Evolutionary conservation across 1,284 basidiomycete genomes (phyloP).

Genomic region (Hymenochaete sp.): DNA sequence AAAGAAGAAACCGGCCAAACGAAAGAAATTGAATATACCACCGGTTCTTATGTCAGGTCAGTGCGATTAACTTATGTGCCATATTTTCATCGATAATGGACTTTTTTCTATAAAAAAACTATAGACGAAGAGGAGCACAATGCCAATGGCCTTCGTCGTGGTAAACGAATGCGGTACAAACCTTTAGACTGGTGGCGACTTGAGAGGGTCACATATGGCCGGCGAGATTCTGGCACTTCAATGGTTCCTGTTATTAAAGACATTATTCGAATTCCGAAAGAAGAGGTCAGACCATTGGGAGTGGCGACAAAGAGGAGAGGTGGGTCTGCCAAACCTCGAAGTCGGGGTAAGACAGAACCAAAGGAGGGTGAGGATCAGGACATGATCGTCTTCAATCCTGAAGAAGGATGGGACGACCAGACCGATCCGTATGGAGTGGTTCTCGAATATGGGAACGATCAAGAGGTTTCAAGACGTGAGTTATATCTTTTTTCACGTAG

Average conservation of each 20-base stretch:
- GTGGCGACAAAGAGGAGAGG: conserved; percentile 35
- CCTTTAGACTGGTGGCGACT: conserved; percentile 93
- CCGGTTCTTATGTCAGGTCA: conserved; percentile 9
- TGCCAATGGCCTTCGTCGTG: conserved; percentile 61
- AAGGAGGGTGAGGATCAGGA: conserved; percentile 31
- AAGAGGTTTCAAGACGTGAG: conserved; percentile 66
- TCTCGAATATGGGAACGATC: conserved; percentile 53
- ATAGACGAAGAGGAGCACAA: conserved; percentile 20
- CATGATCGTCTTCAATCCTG: conserved; percentile 40
- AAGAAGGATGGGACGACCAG: conserved; percentile 83
- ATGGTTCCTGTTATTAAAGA: conserved; percentile 76
- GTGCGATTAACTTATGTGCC: not conserved
- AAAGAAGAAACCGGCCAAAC: conserved; percentile 12
- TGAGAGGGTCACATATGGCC: conserved; percentile 80
- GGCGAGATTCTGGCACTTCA: conserved; percentile 42
- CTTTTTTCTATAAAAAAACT: not conserved
- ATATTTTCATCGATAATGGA: not conserved
- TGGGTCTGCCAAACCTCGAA: conserved; percentile 27
- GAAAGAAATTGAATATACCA: conserved; percentile 10
- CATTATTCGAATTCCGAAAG: conserved; percentile 72
- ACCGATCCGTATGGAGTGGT: conserved; percentile 66
- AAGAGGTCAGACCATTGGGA: conserved; percentile 48
- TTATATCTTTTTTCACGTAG: conserved; percentile 18
- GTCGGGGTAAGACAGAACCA: conserved; percentile 31
- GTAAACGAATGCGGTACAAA: conserved; percentile 58